Base-by-base conservation (phyloP, 1,139 yeast species). In the Scheffersomyces illinoinensis region DNA sequence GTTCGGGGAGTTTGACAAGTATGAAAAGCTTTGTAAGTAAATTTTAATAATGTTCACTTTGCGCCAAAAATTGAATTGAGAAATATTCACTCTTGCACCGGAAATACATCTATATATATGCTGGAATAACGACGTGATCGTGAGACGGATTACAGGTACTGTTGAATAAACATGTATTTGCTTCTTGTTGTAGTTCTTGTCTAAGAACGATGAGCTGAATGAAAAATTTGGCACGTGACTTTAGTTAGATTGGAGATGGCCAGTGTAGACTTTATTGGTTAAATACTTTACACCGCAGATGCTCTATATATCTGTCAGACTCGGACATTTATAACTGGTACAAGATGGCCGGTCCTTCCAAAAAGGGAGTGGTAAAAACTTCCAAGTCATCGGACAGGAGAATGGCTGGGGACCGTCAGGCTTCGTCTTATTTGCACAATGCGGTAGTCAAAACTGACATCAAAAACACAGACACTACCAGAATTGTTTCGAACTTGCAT, bases 331-430 rank as follows among this genome's bases (percentile, higher is more conserved):
- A 2, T 17, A 14, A 12, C 43, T 5, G 5, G 10, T 1, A 33
- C 14, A 14, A 7, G 5, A 52, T 52, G 50, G 19, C 43, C 18
- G 14, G 23, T 46, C 65, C 65, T 43, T 52, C 19, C 48, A 53
- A 56, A 66, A 66, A 21, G 55, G 69, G 69, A 43, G 59, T 57
- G 26, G 63, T 61, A 46, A 67, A 68, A 56, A 74, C 77, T 50
- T 62, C 75, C 54, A 82, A 81, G 64, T 73, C 85, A 0, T 84
- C 87, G 1, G 88, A 85, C 66, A 72, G 88, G 63, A 73, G 88
- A 51, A 64, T 76, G 17, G 88, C 88, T 0, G 77, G 83, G 4
- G 84, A 84, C 0, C 63, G 72, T 50, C 76, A 78, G 60, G 83
- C 85, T 4, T 83, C 80, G 4, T 74, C 76, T 53, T 83, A 71